phyloP scores from a whole-genome alignment of 331 rosid genomes.

The Quercus phellos region DNA sequence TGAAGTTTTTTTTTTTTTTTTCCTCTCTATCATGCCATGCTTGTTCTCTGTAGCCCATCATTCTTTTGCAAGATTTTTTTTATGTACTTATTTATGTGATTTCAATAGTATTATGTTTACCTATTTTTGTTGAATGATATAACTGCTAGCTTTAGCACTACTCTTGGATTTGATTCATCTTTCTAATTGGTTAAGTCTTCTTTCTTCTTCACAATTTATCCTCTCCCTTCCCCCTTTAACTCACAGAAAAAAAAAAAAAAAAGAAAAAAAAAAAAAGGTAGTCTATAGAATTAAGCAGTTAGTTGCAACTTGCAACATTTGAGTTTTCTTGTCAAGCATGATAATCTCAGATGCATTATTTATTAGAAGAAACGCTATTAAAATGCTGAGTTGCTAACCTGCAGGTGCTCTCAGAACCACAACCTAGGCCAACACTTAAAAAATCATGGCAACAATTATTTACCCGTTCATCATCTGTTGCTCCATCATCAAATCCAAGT shows the following conservation, averaged over 20 bases:
- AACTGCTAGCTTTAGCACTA: background rate
- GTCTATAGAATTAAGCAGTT: background rate
- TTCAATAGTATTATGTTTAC: background rate
- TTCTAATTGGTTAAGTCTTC: background rate
- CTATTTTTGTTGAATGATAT: background rate
- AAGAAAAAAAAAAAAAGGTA: too few relatives aligned
- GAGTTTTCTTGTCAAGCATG: conserved; percentile 6
- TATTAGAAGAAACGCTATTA: conserved; percentile 17
- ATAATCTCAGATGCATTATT: background rate
- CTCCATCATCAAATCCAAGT: conserved; percentile 54
- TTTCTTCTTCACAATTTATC: background rate
- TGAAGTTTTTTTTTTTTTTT: background rate
- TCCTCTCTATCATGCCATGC: background rate
- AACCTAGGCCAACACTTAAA: conserved; percentile 62
- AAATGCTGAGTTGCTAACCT: conserved; percentile 27
- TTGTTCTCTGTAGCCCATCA: background rate
- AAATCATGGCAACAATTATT: conserved; percentile 96
- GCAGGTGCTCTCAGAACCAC: conserved; percentile 73
- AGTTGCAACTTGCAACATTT: conserved; percentile 4
- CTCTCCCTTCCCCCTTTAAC: background rate
- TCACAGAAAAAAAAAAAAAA: too few relatives aligned
- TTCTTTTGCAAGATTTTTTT: background rate
- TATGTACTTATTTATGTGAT: background rate
- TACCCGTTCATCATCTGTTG: conserved; percentile 65
- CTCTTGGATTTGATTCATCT: background rate